A percentile compares a stretch with the other conserved stretches of the same genome.
These are phyloP conservation scores for Aspergillus sp. DNA, from an alignment of 2,329 filamentous ascomycete species.

Conservation along the genomic window DNA sequence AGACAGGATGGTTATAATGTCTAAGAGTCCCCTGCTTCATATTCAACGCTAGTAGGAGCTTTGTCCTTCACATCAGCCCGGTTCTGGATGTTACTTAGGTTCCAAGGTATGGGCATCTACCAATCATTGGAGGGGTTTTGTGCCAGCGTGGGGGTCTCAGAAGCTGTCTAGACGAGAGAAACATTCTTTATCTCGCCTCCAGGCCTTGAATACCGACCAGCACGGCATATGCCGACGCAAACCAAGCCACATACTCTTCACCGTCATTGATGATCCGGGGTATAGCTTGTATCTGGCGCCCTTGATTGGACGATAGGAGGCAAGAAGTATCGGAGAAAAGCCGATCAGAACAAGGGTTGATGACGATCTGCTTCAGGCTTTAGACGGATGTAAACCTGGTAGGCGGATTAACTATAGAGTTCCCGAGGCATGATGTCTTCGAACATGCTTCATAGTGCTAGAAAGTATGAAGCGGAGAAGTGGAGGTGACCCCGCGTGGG, in stretches of 20 bases:
- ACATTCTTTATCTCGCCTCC: neutral
- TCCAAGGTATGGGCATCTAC: neutral
- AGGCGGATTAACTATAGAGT: neutral
- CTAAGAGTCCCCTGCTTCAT: neutral
- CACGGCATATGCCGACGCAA: neutral
- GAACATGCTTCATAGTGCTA: neutral
- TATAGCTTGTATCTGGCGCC: neutral
- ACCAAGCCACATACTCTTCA: neutral
- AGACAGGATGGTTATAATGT: neutral
- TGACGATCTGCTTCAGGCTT: neutral
- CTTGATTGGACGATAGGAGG: neutral
- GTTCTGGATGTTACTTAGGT: neutral
- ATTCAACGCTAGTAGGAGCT: neutral
- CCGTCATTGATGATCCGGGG: neutral
- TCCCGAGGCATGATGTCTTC: neutral
- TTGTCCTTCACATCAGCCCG: neutral
- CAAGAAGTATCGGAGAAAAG: slow-evolving; percentile 5
- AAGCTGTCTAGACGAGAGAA: neutral
- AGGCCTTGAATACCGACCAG: neutral
- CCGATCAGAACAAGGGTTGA: neutral
- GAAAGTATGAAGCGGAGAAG: slow-evolving; percentile 2
- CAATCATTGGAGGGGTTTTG: neutral
- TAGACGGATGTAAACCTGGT: neutral
- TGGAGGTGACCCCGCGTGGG: slow-evolving; percentile 4
- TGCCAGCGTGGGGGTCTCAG: neutral